Conservation (phyloP, 1,284 basidiomycete species). For the Ganoderma multipileum region DNA sequence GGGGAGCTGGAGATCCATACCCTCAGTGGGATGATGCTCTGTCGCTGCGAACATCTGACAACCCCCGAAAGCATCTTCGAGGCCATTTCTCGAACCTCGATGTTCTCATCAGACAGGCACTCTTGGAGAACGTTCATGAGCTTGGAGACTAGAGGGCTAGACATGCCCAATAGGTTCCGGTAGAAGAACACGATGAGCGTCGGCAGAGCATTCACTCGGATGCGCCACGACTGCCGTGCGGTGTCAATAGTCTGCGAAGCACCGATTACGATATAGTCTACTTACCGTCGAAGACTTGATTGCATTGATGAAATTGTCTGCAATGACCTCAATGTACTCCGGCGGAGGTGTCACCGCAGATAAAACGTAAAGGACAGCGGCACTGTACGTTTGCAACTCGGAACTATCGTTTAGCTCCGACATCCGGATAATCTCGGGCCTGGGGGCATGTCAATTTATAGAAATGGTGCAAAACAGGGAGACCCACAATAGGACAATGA, state of each 20-base stretch:
- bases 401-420: constrained; percentile 81
- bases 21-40: constrained; percentile 87
- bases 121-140: constrained; percentile 85
- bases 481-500: constrained; percentile 77
- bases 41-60: constrained; percentile 91
- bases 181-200: constrained; percentile 86
- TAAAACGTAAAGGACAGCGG: constrained; percentile 76
- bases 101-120: constrained; percentile 89
- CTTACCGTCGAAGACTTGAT: constrained; percentile 74
- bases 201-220: constrained; percentile 77
- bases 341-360: constrained; percentile 71
- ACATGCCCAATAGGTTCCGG: constrained; percentile 82
- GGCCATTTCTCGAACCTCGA: constrained; percentile 95
- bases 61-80: constrained; percentile 90
- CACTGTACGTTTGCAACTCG: constrained; percentile 76
- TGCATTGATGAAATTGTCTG: constrained; percentile 66
- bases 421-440: constrained; percentile 82
- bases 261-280: constrained; percentile 15
- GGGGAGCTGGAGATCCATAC: constrained; percentile 46
- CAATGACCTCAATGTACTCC: constrained; percentile 66
- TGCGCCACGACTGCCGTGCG: constrained; percentile 72
- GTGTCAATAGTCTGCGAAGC: constrained; percentile 8
- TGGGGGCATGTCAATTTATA: constrained; percentile 36
- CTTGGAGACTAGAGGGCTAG: constrained; percentile 67
- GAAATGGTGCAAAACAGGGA: neutral